Evolutionary conservation across 805 yeast species (phyloP), one percentile per base, ranked within the genome.

Genomic region (Kuraishia capsulata): DNA sequence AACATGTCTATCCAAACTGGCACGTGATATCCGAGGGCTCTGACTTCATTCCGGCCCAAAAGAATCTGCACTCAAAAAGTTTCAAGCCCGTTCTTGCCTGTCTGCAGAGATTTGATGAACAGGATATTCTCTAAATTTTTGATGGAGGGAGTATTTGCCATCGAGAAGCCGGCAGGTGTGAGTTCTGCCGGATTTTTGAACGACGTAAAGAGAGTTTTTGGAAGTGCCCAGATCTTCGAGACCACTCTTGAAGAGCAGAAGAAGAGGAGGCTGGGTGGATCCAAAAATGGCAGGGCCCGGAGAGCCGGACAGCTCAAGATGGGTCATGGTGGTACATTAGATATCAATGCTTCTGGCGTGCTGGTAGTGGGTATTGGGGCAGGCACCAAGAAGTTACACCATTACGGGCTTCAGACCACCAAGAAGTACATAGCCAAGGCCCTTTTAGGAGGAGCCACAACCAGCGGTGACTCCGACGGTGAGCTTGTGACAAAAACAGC

Each of bases 301-400:
- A 71, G 42, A 69, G 73, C 39, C 72, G 73, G 41, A 64, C 79
- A 78, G 49, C 78, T 89, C 25, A 92, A 92, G 52, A 81, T 90
- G 67, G 99, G 99, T 1, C 99, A 92, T 57, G 99, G 98, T 16
- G 99, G 99, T 8, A 92, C 99, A 0, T 65, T 92, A 29, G 99
- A 92, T 52, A 97, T 97, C 0, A 61, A 85, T 32, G 99, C 99
- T 0, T 78, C 88, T n/a, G 99, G 99, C 9, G 89, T 90, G 1
- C 58, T 85, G 31, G 90, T 94, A 2, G 69, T 92, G 39, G 99
- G 98, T 4, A 75, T 92, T n/a, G 96, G 96, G 4, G 44, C 67
- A 1, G 98, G 98, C 3, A 92, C 99, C 2, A 94, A 90, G 56
- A 65, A 73, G 53, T 64, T 92, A 32, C 81, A 77, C 40, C 65